phyloP scores from a whole-genome alignment of 805 yeast species.

The Groenewaldozyma tartarivorans region DNA sequence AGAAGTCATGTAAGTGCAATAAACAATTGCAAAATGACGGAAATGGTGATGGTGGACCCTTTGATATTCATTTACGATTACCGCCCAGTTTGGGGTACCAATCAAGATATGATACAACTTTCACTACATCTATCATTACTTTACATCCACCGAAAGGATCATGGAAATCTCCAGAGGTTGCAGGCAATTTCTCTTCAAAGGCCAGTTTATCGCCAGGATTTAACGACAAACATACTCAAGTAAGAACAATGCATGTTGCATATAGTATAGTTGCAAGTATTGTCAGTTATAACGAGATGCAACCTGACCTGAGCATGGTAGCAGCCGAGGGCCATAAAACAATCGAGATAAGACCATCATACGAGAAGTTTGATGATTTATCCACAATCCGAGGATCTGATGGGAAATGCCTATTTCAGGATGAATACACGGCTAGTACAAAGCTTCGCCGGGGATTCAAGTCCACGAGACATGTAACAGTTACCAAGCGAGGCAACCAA shows the following conservation, averaged over 20 bases:
- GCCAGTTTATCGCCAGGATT: not conserved
- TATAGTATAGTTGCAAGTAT: not conserved
- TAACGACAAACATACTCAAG: not conserved
- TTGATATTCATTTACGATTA: not conserved
- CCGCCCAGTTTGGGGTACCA: not conserved
- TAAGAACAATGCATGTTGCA: not conserved
- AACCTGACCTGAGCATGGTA: not conserved
- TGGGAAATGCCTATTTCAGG: too few relatives aligned
- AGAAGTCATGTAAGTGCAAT: slow-evolving; percentile 7
- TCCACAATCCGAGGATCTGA: not conserved
- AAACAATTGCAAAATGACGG: too few relatives aligned
- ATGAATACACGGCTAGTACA: not conserved
- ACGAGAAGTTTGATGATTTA: not conserved
- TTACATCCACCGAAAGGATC: too few relatives aligned
- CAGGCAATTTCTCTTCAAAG: too few relatives aligned
- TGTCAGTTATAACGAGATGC: not conserved
- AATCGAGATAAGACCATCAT: not conserved
- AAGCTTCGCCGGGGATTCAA: not conserved
- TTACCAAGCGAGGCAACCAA: not conserved
- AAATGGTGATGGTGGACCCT: not conserved
- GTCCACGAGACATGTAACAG: not conserved
- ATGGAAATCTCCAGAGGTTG: too few relatives aligned
- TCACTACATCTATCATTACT: too few relatives aligned
- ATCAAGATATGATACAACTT: not conserved
- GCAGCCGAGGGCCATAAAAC: not conserved